Evolutionary conservation across 139 green algal genomes (phyloP), one percentile per base, ranked within the genome.

Genomic region (Chlorella sp.): DNA sequence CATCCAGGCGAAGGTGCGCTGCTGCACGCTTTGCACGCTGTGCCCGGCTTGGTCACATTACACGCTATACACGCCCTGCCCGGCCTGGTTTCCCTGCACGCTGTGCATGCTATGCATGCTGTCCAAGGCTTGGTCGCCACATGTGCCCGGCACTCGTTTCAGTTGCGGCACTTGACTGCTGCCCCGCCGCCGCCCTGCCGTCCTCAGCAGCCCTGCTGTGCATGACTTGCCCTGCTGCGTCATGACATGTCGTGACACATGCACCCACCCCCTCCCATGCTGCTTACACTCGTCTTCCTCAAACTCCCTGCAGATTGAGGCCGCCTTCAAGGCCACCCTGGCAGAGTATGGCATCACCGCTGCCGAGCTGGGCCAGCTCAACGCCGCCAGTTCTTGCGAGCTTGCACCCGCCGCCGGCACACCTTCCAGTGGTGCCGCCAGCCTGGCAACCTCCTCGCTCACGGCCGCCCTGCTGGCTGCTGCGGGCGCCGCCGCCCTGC

Each of bases 311-410:
- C 83, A 87, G 83, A 37, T 87, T 7, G 18, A 40, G 36, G 37
- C 60, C 22, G 83, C 83, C 36, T 36, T 87, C 9, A 11, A 57
- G 24, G 32, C 83, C 0, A 48, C 61, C 22, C 66, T 87, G 36
- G 61, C 53, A 5, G 83, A 64, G 16, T 87, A 87, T 3, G 83
- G 36, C 61, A 87, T 87, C 83, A 87, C 83, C 15, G 24, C 83
- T 30, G 83, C 39, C 0, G 83, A 87, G 21, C n/a, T 87, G 34
- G 83, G 83, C 61, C 36, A 1, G 32, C 39, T 87, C 39, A 37
- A 37, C 61, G 61, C 61, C 30, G 36, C 61, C 61, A 77, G 61
- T 16, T 18, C 26, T 4, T 87, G 83, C 83, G 18, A 26, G 28
- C 48, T 40, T 12, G 48, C n/a, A 34, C 34, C 34, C 37, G 34